Evolutionary conservation across 176 grass and related monocot genomes (phyloP).

Genomic region (bread wheat (Triticum aestivum)): IWGSC_CS_RefSeq_v2.1 NC_057808.1:208702909-208703408

Average conservation of each 20-base stretch:
- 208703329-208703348: not conserved
- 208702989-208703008: not conserved
- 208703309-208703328: not conserved
- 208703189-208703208: not conserved
- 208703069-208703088: conserved; percentile 4
- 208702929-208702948: not conserved
- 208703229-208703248: not conserved
- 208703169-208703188: conserved; percentile 6
- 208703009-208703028: no score
- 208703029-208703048: not conserved
- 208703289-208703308: not conserved
- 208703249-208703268: not conserved
- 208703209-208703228: not conserved
- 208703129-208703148: not conserved
- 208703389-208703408: conserved; percentile 84
- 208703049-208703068: conserved; percentile 2
- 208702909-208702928: not conserved
- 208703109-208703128: not conserved
- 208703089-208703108: not conserved
- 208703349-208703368: not conserved
- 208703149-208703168: not conserved
- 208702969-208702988: not conserved
- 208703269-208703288: conserved; percentile 15
- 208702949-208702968: conserved; percentile 8
- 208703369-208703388: conserved; percentile 18